Evolutionary conservation across 2,329 filamentous ascomycete genomes (phyloP).

Genomic region (Penicillium hesseltinei): DNA sequence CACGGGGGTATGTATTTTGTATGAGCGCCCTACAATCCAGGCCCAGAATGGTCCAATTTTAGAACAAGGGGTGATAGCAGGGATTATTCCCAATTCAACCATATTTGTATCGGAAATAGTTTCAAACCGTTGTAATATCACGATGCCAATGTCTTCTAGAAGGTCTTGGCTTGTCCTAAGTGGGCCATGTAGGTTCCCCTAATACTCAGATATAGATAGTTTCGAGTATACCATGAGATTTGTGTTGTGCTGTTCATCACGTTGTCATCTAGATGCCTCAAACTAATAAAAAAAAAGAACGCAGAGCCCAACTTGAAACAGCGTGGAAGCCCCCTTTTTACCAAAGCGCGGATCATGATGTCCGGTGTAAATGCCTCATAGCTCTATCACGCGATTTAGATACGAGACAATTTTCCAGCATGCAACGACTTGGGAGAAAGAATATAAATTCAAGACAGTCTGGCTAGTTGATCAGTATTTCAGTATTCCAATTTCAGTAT

Average conservation of each 20-base stretch:
- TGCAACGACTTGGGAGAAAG: background rate
- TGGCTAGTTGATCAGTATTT: background rate
- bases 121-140: background rate
- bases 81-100: background rate
- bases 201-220: background rate
- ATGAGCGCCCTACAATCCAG: background rate
- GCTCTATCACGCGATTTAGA: background rate
- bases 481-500: background rate
- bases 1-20: background rate
- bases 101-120: background rate
- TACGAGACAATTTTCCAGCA: slow-evolving; percentile 3
- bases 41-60: background rate
- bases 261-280: background rate
- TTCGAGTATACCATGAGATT: background rate
- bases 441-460: background rate
- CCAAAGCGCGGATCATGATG: slow-evolving; percentile 1
- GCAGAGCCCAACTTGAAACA: background rate
- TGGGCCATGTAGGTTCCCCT: background rate
- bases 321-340: background rate
- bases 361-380: slow-evolving; percentile 4
- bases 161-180: slow-evolving; percentile 8
- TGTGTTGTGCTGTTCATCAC: background rate
- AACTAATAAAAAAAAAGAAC: background rate
- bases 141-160: slow-evolving; percentile 8
- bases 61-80: slow-evolving; percentile 6